These are phyloP conservation scores for Colletotrichum incanum DNA, from an alignment of 2,329 filamentous ascomycete genomes.

Conservation along the genomic window DNA sequence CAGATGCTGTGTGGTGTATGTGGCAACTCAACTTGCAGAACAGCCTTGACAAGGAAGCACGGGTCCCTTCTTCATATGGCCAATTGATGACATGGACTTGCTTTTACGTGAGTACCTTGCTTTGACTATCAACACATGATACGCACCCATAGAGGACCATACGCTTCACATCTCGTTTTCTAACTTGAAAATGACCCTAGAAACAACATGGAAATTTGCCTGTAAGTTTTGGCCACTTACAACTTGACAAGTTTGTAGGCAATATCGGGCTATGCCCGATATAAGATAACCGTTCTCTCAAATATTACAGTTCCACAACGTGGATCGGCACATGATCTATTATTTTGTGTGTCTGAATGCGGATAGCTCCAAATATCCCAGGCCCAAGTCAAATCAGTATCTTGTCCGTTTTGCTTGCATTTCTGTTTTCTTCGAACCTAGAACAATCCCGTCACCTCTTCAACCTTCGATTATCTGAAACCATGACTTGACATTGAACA, in stretches of 20 bases:
- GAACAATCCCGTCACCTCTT: background rate
- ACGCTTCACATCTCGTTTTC: background rate
- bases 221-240: too few relatives aligned
- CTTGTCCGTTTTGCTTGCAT: background rate
- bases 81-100: background rate
- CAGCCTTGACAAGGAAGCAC: background rate
- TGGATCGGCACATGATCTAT: background rate
- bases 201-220: too few relatives aligned
- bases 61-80: background rate
- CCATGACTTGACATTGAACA: background rate
- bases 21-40: background rate
- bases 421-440: background rate
- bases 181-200: too few relatives aligned
- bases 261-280: background rate
- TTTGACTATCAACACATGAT: background rate
- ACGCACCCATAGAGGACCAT: background rate
- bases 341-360: background rate
- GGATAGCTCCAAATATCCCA: background rate
- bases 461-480: background rate
- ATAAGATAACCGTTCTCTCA: background rate
- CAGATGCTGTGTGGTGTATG: too few relatives aligned
- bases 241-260: background rate
- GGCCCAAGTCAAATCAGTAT: background rate
- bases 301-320: background rate
- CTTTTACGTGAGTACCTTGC: background rate